These are phyloP conservation scores for Didymella arachidicola DNA, from an alignment of 2,329 filamentous ascomycete species.

Conservation along the genomic window DNA sequence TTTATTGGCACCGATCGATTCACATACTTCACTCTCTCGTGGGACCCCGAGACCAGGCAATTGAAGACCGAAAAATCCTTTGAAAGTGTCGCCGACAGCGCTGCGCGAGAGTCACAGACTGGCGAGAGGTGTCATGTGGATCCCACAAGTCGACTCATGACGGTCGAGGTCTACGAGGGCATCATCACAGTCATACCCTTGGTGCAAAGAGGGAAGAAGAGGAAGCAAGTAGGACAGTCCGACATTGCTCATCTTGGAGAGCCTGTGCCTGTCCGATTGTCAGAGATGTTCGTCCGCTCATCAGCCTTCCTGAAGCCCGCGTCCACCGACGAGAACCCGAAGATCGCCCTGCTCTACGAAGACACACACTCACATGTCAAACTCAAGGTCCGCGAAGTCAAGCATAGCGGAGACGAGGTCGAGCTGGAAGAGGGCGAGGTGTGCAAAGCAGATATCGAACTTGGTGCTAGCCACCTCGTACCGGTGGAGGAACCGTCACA, in stretches of 20 bases:
- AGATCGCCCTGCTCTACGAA: constrained; percentile 70
- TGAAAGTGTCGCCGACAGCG: constrained; percentile 67
- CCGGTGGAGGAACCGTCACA: constrained; percentile 65
- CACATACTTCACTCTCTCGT: constrained; percentile 88
- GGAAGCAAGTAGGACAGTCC: constrained; percentile 53
- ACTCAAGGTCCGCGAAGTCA: constrained; percentile 64
- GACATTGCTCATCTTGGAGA: constrained; percentile 66
- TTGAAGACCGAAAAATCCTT: constrained; percentile 66
- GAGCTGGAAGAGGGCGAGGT: constrained; percentile 62
- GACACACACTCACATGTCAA: constrained; percentile 65
- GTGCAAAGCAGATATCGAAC: constrained; percentile 63
- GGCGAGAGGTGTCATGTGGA: constrained; percentile 86
- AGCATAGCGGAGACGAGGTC: constrained; percentile 58
- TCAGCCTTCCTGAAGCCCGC: constrained; percentile 70
- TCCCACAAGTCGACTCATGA: constrained; percentile 74
- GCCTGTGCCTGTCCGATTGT: constrained; percentile 67
- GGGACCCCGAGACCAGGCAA: constrained; percentile 69
- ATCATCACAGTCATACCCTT: constrained; percentile 71
- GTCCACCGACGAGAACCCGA: constrained; percentile 60
- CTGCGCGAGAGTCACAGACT: constrained; percentile 77
- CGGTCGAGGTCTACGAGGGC: constrained; percentile 73
- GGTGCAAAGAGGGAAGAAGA: constrained; percentile 61
- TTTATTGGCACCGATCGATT: constrained; percentile 91
- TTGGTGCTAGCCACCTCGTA: constrained; percentile 68
- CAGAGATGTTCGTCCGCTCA: constrained; percentile 72